Evolutionary conservation across 495 filamentous ascomycete species (phyloP).

Genomic region (Symbiotaphrina buchneri): DNA sequence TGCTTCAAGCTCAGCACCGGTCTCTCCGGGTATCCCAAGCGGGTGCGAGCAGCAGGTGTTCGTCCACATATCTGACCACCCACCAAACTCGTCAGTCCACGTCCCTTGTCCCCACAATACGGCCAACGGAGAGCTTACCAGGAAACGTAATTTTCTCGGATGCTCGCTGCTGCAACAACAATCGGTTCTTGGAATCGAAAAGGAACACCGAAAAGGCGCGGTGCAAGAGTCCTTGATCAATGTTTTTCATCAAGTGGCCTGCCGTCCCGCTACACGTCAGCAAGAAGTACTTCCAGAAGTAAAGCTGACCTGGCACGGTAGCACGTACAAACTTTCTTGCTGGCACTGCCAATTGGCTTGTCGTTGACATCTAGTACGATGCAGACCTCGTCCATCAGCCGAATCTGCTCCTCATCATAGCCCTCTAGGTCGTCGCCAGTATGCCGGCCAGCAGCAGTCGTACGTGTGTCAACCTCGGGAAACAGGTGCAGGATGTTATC

Average conservation of each 20-base stretch:
- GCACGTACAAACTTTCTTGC: conserved; percentile 87
- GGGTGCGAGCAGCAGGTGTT: conserved; percentile 99
- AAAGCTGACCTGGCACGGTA: too few species aligned
- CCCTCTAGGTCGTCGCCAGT: conserved; percentile 35
- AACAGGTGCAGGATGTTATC: conserved; percentile 76
- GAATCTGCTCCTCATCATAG: conserved; percentile 93
- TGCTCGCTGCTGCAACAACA: conserved; percentile 89
- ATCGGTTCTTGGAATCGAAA: conserved; percentile 69
- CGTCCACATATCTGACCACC: conserved; percentile 79
- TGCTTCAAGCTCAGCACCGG: conserved; percentile 58
- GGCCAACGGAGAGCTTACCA: background rate
- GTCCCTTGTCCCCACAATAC: background rate
- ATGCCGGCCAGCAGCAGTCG: conserved; percentile 11
- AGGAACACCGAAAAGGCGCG: conserved; percentile 96
- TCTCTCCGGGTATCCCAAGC: conserved; percentile 76
- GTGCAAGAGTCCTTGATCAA: conserved; percentile 83
- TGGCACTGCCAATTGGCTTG: conserved; percentile 81
- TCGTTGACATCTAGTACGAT: conserved; percentile 91
- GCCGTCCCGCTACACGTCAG: conserved; percentile 1
- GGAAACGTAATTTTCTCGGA: conserved; percentile 98
- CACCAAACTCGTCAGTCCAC: background rate
- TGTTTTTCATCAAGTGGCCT: conserved; percentile 99
- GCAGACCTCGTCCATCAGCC: conserved; percentile 97
- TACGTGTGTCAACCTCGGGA: conserved; percentile 83
- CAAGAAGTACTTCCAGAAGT: conserved; percentile 1